Evolutionary conservation across 331 rosid genomes (phyloP), one percentile per base, ranked within the genome.

Genomic region (Ulmus americana): DNA sequence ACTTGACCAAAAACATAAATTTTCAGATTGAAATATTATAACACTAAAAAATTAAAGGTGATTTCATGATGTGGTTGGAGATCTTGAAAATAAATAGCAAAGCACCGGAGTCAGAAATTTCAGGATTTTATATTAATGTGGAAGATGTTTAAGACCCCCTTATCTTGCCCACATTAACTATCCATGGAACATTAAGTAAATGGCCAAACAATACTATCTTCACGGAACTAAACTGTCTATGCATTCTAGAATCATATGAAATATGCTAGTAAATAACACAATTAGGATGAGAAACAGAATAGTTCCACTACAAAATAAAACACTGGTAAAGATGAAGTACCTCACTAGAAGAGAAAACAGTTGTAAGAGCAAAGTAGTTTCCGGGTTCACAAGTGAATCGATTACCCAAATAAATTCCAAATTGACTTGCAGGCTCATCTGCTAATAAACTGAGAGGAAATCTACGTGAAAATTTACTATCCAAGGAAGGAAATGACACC

Each of bases 391-490:
- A 42, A 55, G 46, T 61, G 6, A 61, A 20, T 6, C 18, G 64
- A 16, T 76, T 63, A 52, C 58, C 53, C 49, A n/a, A 35, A 64
- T 80, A 81, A 73, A 78, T 41, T 51, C 85, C 86, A 7, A 79
- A 66, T 67, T 67, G 74, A 63, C 76, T 70, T 1, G 68, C 82
- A n/a, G n/a, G n/a, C 68, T 83, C 88, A 70, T 77, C 71, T 46
- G 79, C 80, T 7, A 92, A 77, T 10, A 95, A 85, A 20, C 63
- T 47, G 43, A 92, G 95, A 63, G 97, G 87, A 79, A 88, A 88
- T 55, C 79, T 60, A 65, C 60, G 50, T 12, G 68, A 54, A 80
- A 8, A 48, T 61, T 54, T 69, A 52, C 65, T 71, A 47, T 59
- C 70, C 35, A 70, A 68, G 8, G 80, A 76, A 22, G 85, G 81